Evolutionary conservation across 2,329 filamentous ascomycete species (phyloP).

Genomic region (Fusarium sp.): DNA sequence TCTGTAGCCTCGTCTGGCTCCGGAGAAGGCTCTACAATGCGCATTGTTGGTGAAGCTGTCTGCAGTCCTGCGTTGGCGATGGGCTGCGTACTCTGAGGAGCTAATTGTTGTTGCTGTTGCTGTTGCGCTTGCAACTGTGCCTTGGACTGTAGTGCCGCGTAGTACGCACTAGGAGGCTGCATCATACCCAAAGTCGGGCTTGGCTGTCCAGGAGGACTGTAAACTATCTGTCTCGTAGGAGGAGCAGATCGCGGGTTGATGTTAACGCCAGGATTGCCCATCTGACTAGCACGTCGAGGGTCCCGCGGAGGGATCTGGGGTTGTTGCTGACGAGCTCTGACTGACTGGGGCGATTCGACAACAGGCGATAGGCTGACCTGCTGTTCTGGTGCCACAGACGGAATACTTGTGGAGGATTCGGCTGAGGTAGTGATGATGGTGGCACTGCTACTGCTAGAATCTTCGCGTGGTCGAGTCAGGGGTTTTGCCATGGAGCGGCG

Average conservation of each 20-base stretch:
- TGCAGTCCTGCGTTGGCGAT: constrained; percentile 41
- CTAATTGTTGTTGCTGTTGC: constrained; percentile 11
- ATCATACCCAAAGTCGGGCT: constrained; percentile 58
- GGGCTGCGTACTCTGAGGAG: constrained; percentile 13
- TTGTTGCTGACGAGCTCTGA: constrained; percentile 48
- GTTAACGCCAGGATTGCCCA: constrained; percentile 4
- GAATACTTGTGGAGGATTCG: constrained; percentile 40
- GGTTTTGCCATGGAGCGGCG: constrained; percentile 40
- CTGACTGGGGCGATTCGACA: constrained; percentile 58
- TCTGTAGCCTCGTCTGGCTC: constrained; percentile 46
- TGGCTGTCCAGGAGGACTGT: constrained; percentile 55
- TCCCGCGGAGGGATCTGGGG: constrained; percentile 49
- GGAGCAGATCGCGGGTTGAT: constrained; percentile 45
- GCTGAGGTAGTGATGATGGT: constrained; percentile 51
- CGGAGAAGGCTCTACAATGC: constrained; percentile 54
- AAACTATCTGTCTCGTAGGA: constrained; percentile 50
- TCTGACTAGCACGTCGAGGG: constrained; percentile 38
- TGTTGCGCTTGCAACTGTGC: neutral
- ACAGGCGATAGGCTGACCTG: constrained; percentile 61
- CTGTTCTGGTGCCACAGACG: constrained; percentile 34
- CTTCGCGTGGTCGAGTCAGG: constrained; percentile 41
- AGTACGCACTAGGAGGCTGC: constrained; percentile 33
- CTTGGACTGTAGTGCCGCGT: neutral
- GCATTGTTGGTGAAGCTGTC: constrained; percentile 53
- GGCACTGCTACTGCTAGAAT: constrained; percentile 52